phyloP scores from a whole-genome alignment of 371 early-diverging fungal genomes.

The Blakeslea trispora region DNA sequence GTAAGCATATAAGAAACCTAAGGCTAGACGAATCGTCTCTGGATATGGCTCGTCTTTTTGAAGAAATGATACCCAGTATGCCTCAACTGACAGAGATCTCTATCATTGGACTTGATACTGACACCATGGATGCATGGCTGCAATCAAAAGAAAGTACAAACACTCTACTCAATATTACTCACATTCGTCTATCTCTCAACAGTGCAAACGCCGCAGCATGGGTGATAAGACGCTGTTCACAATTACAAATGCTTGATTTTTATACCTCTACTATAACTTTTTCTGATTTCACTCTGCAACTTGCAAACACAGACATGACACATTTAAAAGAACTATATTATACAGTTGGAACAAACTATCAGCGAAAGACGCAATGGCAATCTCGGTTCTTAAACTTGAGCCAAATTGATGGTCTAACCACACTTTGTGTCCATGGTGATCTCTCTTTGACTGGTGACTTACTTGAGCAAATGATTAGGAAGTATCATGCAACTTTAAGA shows the following conservation, averaged over 20 bases:
- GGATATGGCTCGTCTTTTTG: slow-evolving; percentile 2
- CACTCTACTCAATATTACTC: background rate
- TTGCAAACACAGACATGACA: background rate
- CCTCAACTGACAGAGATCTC: slow-evolving; percentile 25
- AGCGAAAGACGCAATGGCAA: background rate
- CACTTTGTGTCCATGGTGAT: background rate
- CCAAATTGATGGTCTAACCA: background rate
- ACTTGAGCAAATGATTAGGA: background rate
- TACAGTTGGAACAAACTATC: background rate
- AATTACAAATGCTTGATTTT: background rate
- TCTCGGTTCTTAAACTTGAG: background rate
- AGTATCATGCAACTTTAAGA: background rate
- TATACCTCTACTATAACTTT: background rate
- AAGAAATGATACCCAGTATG: slow-evolving; percentile 12
- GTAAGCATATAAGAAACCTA: slow-evolving; percentile 25
- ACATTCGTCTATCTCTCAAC: slow-evolving; percentile 3
- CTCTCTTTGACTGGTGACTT: slow-evolving; percentile 1
- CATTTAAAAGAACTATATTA: background rate
- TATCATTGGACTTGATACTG: slow-evolving; percentile 7
- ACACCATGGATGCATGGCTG: background rate
- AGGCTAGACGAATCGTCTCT: slow-evolving; percentile 17
- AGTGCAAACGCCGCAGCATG: background rate
- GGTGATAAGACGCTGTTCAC: background rate
- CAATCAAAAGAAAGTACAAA: too few relatives aligned
- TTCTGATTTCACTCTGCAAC: background rate